Evolutionary conservation across 2,329 filamentous ascomycete species (phyloP), one percentile per base, ranked within the genome.

Genomic region (Sclerotinia minor): DNA sequence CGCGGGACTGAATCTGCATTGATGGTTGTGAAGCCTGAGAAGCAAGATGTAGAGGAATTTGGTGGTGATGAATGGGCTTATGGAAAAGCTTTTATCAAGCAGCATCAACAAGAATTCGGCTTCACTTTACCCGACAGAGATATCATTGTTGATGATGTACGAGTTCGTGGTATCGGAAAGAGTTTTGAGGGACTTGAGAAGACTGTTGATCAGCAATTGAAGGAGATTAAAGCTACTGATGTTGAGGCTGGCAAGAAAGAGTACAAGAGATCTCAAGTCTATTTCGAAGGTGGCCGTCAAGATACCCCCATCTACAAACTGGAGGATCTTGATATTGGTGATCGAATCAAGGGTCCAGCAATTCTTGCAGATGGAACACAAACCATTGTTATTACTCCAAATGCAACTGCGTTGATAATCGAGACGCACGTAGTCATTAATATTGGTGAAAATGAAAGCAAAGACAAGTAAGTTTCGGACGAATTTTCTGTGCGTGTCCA

Each of bases 81-180:
- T 79, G 92, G 89, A 3, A 86, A 89, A 72, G 93, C 92, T 0
- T 97, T 98, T 75, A 83, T 96, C 44, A 87, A 88, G 73, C 92
- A 96, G 73, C 94, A 97, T 76, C 89, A 92, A 64, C 93, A 95
- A 76, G 94, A 97, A 76, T 97, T 97, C 76, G 93, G 93, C 0
- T 97, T 97, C 75, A 96, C 91, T 0, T 82, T 97, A 2, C 87
- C 88, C 32, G 91, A 96, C 69, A 84, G 93, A 67, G 92, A 97
- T 73, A 92, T 97, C 65, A 93, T 97, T 57, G 84, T 97, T 9
- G 94, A 97, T 71, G 94, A 97, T 77, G 91, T 97, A 3, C 88
- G 94, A 52, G 91, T 94, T 6, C 85, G 94, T 67, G 92, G 92
- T 19, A 96, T 97, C 70, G 94, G 92, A 58, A 96, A 93, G 82